Percentiles rank a stretch among this genome's conserved stretches.
Evolutionary conservation across 2,329 filamentous ascomycete species (phyloP).

Genomic region (Colletotrichum limetticola): DNA sequence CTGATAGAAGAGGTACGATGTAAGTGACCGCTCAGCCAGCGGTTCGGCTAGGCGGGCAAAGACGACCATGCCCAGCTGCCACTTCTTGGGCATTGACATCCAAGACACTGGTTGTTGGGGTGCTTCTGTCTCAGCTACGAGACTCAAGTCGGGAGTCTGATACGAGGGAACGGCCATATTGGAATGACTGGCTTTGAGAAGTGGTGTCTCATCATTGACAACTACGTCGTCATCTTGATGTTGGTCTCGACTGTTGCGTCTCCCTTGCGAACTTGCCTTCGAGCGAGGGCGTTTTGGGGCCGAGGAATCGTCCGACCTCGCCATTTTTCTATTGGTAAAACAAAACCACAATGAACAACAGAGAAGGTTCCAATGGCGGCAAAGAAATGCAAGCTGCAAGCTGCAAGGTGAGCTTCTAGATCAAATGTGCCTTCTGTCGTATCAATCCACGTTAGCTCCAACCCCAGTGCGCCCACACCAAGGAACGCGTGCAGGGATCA

Average conservation of each 20-base stretch:
- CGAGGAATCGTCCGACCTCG: neutral
- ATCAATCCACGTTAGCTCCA: neutral
- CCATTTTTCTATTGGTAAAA: neutral
- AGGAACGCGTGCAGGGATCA: neutral
- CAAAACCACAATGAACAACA: neutral
- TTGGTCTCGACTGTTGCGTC: neutral
- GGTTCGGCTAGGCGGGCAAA: constrained; percentile 42
- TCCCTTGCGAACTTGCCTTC: neutral
- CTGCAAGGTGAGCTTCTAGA: neutral
- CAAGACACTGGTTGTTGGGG: constrained; percentile 25
- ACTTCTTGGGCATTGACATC: constrained; percentile 39
- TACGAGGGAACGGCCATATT: neutral
- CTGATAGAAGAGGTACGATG: constrained; percentile 39
- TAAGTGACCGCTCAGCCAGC: constrained; percentile 39
- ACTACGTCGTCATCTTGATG: neutral
- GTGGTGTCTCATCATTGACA: neutral
- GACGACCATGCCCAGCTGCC: constrained; percentile 41
- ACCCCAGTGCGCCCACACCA: neutral
- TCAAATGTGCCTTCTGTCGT: neutral
- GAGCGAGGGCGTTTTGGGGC: neutral
- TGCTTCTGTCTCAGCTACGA: neutral
- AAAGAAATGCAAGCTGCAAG: neutral
- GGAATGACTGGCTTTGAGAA: neutral
- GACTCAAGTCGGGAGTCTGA: neutral
- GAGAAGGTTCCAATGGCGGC: neutral